phyloP scores from a whole-genome alignment of 331 rosid species.

The Acacia concinna region DNA sequence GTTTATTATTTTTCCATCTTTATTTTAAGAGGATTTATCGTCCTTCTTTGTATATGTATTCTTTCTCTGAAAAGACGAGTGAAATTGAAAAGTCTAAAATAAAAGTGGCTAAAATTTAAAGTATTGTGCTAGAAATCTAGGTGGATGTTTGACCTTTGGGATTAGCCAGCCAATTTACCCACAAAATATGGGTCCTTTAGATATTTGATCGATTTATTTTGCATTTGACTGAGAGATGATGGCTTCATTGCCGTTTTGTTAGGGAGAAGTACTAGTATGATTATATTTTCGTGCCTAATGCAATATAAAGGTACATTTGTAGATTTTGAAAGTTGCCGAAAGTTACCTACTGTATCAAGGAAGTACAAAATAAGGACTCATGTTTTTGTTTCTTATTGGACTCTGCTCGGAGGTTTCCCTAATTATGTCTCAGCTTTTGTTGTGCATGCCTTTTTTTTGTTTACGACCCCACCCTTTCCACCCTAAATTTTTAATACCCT shows the following conservation, averaged over 20 bases:
- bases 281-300: not conserved
- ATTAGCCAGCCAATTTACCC: not conserved
- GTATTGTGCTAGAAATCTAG: not conserved
- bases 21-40: not conserved
- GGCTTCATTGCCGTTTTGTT: not conserved
- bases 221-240: slow-evolving; percentile 1
- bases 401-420: slow-evolving; percentile 4
- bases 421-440: not conserved
- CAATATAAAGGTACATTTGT: not conserved
- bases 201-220: not conserved
- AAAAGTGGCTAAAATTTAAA: not conserved
- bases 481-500: slow-evolving; percentile 28
- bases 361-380: not conserved
- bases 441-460: slow-evolving; percentile 16
- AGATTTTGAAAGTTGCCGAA: not conserved
- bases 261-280: not conserved
- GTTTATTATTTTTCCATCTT: not conserved
- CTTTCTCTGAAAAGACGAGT: not conserved
- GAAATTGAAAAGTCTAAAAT: not conserved
- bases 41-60: not conserved
- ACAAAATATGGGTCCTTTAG: not conserved
- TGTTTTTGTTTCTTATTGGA: slow-evolving; percentile 21
- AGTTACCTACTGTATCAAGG: not conserved
- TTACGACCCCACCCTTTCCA: not conserved
- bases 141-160: slow-evolving; percentile 4